Conservation (phyloP, 805 yeast species). For the Schwanniomyces yamadae region DNA sequence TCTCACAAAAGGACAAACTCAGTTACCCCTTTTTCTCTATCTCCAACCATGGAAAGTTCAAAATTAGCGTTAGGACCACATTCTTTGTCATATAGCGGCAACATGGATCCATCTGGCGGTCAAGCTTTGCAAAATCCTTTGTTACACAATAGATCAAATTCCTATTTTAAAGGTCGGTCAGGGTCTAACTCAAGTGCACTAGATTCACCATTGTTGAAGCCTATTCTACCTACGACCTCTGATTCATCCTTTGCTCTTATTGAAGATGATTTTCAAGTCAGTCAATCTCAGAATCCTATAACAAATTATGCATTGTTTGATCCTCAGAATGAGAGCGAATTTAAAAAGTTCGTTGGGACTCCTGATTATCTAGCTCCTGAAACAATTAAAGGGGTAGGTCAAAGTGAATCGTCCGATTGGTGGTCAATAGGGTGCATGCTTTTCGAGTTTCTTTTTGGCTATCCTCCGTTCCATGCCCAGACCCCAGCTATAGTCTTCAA, state of each 20-base stretch:
- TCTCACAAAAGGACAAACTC: constrained; percentile 37
- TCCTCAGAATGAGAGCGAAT: constrained; percentile 55
- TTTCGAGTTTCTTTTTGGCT: constrained; percentile 89
- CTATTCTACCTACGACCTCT: constrained; percentile 49
- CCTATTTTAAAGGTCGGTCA: constrained; percentile 9
- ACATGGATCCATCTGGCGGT: constrained; percentile 7
- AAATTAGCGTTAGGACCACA: constrained; percentile 12
- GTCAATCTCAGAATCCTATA: constrained; percentile 25
- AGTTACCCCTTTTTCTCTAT: constrained; percentile 44
- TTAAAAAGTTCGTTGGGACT: constrained; percentile 84
- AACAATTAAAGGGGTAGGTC: constrained; percentile 80
- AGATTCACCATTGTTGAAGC: constrained; percentile 51
- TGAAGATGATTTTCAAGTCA: constrained; percentile 47
- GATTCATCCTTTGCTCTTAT: constrained; percentile 57
- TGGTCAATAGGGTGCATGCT: constrained; percentile 97
- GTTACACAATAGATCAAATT: constrained; percentile 6
- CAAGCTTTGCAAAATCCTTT: constrained; percentile 15
- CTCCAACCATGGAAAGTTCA: constrained; percentile 36
- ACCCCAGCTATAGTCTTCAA: constrained; percentile 80
- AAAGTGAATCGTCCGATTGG: constrained; percentile 91
- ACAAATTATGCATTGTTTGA: constrained; percentile 65
- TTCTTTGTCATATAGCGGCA: constrained; percentile 10
- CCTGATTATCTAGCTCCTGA: constrained; percentile 98
- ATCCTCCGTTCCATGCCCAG: constrained; percentile 88
- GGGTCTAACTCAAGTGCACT: constrained; percentile 41